Conservation (phyloP, 169 alveolate genomes). For the Cryptosporidium xiaoi region DNA sequence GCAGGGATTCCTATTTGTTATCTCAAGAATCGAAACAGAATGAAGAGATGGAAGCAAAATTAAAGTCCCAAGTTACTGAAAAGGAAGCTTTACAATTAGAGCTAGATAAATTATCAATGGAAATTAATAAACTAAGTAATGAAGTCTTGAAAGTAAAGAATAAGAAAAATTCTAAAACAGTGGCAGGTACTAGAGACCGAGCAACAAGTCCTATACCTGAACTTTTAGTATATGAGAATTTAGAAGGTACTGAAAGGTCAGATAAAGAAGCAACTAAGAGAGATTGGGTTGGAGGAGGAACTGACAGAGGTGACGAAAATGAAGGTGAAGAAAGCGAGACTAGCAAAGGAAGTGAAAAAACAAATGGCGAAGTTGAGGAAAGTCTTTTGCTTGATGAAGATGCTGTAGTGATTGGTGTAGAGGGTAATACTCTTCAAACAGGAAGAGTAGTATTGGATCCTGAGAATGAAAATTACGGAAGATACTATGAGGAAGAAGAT, state of each 20-base stretch:
- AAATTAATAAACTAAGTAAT: slow-evolving; percentile 11
- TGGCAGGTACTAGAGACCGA: neutral
- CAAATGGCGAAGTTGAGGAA: slow-evolving; percentile 4
- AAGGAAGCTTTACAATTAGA: slow-evolving; percentile 48
- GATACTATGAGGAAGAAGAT: neutral
- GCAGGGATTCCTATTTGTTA: neutral
- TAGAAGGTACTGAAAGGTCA: neutral
- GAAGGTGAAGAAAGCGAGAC: neutral
- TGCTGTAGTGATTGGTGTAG: slow-evolving; percentile 44
- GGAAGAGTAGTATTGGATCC: slow-evolving; percentile 68
- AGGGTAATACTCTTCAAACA: neutral
- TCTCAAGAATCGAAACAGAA: slow-evolving; percentile 4
- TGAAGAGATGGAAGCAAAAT: slow-evolving; percentile 13
- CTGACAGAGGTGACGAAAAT: neutral
- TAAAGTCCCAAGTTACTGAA: slow-evolving; percentile 32
- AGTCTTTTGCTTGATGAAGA: slow-evolving; percentile 45
- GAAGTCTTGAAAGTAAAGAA: neutral
- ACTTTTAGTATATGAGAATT: neutral
- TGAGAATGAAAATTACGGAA: slow-evolving; percentile 24
- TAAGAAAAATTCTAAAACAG: neutral
- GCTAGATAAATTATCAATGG: slow-evolving; percentile 34
- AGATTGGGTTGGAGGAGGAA: slow-evolving; percentile 10
- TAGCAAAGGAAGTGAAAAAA: neutral
- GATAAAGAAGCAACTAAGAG: neutral
- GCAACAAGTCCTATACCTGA: neutral